Evolutionary conservation across 1,284 basidiomycete genomes (phyloP), one percentile per base, ranked within the genome.

Genomic region (Papiliotrema terrestris): DNA sequence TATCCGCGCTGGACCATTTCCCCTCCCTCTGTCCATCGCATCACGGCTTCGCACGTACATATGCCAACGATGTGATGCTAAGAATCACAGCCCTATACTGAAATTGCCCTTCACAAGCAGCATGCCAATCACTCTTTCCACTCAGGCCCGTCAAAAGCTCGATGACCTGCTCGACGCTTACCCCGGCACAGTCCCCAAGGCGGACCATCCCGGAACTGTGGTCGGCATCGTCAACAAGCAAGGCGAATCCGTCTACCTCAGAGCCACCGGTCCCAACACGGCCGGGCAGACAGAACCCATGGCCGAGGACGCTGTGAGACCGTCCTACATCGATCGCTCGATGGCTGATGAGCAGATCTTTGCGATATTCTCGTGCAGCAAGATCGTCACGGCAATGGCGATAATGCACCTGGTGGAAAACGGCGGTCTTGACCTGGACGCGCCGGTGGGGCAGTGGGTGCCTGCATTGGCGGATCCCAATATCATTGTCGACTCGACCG

Each of bases 381-480:
- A 74, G 62, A 59, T 72, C 49, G 59, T 73, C 55, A 73, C 71
- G 3, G 62, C 64, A 41, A 66, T 73, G 8, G 67, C 73, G 9
- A 61, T 59, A 23, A 64, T 74, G 47, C 72, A 72, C 56, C 59
- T 73, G 6, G 66, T 72, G 14, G 73, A 74, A 51, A 58, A 60
- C 32, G 69, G 67, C 11, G 55, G 67, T 43, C 46, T 73, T 38
- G 48, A 56, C 17, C 53, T 72, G 6, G 66, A 75, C 44, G 63
- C 66, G 39, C 61, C 63, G 0, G 55, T 65, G 3, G 60, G 58
- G 15, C 55, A 56, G 39, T 53, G 65, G 43, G 56, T 66, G 9
- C 44, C 44, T 5, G 44, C 19, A 23, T 19, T 45, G 23, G 37
- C 19, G 11, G 42, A 60, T 17, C 51, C 55, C 0, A 54, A 51